Conservation (phyloP, 2,329 filamentous ascomycete genomes). For the Grosmannia penicillata region DNA sequence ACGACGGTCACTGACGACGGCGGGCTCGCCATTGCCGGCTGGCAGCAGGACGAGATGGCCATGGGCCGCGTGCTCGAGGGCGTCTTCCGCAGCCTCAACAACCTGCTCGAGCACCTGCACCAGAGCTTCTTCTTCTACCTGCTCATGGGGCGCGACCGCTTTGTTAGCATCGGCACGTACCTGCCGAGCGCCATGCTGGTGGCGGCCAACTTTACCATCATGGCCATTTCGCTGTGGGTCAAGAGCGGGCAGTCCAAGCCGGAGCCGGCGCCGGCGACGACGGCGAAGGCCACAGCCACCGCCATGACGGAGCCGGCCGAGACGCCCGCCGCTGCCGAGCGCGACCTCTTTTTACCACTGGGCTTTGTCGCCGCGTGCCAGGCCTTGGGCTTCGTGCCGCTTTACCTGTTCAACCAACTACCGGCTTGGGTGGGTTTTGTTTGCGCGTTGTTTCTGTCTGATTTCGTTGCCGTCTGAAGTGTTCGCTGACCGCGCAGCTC, state of each 20-base stretch:
- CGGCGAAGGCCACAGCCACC: slow-evolving; percentile 11
- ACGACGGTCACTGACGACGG: slow-evolving; percentile 25
- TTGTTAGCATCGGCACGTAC: slow-evolving; percentile 97
- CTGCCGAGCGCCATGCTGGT: slow-evolving; percentile 95
- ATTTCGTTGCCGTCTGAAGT: background rate
- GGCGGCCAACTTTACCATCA: slow-evolving; percentile 88
- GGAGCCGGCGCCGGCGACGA: slow-evolving; percentile 16
- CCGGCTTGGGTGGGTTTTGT: slow-evolving; percentile 41
- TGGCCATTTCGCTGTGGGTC: slow-evolving; percentile 88
- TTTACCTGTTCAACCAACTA: slow-evolving; percentile 75
- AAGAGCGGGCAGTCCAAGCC: slow-evolving; percentile 74
- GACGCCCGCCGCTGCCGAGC: slow-evolving; percentile 28
- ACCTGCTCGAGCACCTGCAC: slow-evolving; percentile 88
- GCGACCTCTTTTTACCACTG: slow-evolving; percentile 59
- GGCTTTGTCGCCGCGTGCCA: slow-evolving; percentile 59
- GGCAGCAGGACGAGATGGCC: slow-evolving; percentile 97
- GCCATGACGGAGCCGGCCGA: slow-evolving; percentile 14
- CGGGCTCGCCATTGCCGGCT: slow-evolving; percentile 41
- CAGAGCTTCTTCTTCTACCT: slow-evolving; percentile 99
- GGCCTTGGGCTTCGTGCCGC: slow-evolving; percentile 61
- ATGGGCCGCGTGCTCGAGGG: slow-evolving; percentile 82
- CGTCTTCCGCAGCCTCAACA: slow-evolving; percentile 86
- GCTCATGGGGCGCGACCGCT: slow-evolving; percentile 77
- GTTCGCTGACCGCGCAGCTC: slow-evolving; percentile 25
- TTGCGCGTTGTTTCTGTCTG: background rate